Evolutionary conservation across 139 green algal genomes (phyloP).

Genomic region (Dunaliella primolecta): DNA sequence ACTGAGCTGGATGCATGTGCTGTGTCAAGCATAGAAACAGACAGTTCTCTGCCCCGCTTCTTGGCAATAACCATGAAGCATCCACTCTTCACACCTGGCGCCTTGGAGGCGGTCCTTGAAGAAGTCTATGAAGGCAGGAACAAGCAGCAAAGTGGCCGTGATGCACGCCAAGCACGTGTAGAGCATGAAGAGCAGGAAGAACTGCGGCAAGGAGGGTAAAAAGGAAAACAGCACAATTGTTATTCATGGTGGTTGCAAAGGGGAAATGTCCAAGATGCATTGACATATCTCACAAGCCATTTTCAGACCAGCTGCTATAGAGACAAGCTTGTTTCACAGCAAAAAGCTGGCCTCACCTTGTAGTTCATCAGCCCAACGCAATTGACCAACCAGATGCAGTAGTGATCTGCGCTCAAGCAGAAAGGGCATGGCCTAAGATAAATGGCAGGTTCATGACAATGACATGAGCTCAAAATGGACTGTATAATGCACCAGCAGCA

Average conservation of each 20-base stretch:
- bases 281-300: too few species aligned
- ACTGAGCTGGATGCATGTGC: too few species aligned
- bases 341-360: slow-evolving; percentile 56
- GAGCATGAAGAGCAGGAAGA: slow-evolving; percentile 89
- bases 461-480: background rate
- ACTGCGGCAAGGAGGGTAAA: slow-evolving; percentile 26
- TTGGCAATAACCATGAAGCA: too few species aligned
- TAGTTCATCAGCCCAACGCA: slow-evolving; percentile 93
- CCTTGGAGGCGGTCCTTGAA: slow-evolving; percentile 41
- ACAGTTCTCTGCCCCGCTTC: too few species aligned
- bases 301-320: too few species aligned
- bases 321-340: background rate
- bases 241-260: too few species aligned
- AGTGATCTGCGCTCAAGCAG: slow-evolving; percentile 39
- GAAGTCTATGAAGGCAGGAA: slow-evolving; percentile 53
- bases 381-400: slow-evolving; percentile 82
- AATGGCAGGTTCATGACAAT: background rate
- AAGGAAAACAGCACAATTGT: too few species aligned
- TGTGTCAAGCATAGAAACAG: too few species aligned
- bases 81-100: too few species aligned
- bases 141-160: slow-evolving; percentile 36
- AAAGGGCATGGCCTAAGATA: too few species aligned
- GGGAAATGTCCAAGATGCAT: too few species aligned
- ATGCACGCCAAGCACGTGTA: slow-evolving; percentile 61
- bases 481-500: too few species aligned